These are phyloP conservation scores for Hordeum pubiflorum DNA, from an alignment of 202 grass and related monocot species.

Conservation along the genomic window DNA sequence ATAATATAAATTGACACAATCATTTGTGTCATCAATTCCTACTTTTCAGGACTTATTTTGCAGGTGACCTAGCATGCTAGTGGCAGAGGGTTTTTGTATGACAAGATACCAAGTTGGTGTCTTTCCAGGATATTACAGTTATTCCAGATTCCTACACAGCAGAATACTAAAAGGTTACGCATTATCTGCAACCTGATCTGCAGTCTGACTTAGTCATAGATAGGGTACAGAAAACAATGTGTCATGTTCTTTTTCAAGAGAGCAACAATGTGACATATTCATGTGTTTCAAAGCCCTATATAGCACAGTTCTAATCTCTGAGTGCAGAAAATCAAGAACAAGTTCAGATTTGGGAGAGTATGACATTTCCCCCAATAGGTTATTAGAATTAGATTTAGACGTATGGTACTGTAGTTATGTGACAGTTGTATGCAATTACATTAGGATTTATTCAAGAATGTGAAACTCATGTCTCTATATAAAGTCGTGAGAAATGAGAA, in stretches of 20 bases:
- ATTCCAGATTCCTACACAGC: neutral
- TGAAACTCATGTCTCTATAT: neutral
- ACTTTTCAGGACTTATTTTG: conserved; percentile 6
- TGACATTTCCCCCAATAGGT: neutral
- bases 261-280: neutral
- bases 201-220: neutral
- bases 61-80: neutral
- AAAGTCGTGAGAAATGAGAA: neutral
- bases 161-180: neutral
- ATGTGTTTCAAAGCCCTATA: neutral
- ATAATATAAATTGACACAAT: neutral
- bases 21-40: neutral
- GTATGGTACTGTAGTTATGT: neutral
- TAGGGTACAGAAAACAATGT: conserved; percentile 7
- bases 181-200: neutral
- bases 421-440: neutral
- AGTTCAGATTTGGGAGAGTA: neutral
- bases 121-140: neutral
- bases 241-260: neutral
- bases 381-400: neutral
- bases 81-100: neutral
- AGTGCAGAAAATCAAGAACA: neutral
- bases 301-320: neutral
- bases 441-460: neutral
- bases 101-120: neutral